Conservation (phyloP, 176 grass and related monocot genomes). For the Carex myosuroides region DNA sequence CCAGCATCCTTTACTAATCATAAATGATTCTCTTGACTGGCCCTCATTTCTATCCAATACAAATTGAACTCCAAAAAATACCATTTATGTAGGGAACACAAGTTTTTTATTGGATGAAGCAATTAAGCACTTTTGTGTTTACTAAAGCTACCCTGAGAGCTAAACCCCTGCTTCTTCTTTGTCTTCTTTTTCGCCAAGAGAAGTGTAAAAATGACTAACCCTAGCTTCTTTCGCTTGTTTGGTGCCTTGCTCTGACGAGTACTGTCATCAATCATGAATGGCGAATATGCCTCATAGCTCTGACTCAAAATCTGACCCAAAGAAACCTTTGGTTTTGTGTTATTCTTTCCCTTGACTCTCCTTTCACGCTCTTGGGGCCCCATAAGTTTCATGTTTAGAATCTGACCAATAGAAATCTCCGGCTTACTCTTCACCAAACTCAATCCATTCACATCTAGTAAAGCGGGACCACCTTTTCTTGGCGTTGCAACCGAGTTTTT, state of each 20-base stretch:
- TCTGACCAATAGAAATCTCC: constrained; percentile 78
- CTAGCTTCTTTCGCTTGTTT: constrained; percentile 50
- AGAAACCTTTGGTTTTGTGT: constrained; percentile 40
- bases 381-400: constrained; percentile 81
- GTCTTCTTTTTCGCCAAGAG: constrained; percentile 52
- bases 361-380: constrained; percentile 39
- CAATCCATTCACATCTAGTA: constrained; percentile 78
- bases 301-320: constrained; percentile 81
- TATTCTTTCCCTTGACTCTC: constrained; percentile 1
- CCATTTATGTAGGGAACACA: no score
- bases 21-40: background rate
- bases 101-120: background rate
- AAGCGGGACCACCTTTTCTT: constrained; percentile 22
- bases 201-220: constrained; percentile 50
- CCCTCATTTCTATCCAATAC: constrained; percentile 5
- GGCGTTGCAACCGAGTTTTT: constrained; percentile 34
- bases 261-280: constrained; percentile 44
- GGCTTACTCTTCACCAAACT: constrained; percentile 50
- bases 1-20: background rate
- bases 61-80: background rate
- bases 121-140: constrained; percentile 27
- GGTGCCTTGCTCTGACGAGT: constrained; percentile 38
- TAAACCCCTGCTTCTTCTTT: constrained; percentile 37
- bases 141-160: constrained; percentile 24
- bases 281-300: constrained; percentile 55